These are phyloP conservation scores for Globisporangium radiosum DNA, from an alignment of 352 stramenopile genomes.

Conservation along the genomic window DNA sequence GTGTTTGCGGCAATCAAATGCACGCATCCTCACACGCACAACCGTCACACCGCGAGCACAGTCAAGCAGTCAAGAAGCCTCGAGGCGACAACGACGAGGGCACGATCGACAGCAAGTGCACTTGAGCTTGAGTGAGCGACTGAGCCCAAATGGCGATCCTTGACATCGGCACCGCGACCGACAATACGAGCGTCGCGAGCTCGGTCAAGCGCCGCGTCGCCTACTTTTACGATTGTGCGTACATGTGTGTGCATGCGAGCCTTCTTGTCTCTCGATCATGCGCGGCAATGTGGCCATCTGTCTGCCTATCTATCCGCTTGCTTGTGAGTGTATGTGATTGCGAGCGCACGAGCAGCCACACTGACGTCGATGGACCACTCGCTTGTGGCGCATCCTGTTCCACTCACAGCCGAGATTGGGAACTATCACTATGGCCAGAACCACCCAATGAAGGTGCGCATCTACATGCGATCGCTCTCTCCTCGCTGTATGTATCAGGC, in stretches of 20 bases:
- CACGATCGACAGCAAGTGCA: background rate
- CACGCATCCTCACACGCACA: too few relatives aligned
- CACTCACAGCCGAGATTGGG: slow-evolving; percentile 90
- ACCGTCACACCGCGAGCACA: too few relatives aligned
- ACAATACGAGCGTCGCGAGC: slow-evolving; percentile 15
- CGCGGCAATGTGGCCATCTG: too few relatives aligned
- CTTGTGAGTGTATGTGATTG: background rate
- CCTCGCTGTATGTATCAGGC: background rate
- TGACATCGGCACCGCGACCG: slow-evolving; percentile 7
- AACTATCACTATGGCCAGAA: slow-evolving; percentile 98
- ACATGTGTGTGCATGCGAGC: background rate
- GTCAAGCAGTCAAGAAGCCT: background rate
- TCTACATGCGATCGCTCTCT: background rate
- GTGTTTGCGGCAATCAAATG: too few relatives aligned
- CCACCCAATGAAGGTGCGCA: slow-evolving; percentile 83
- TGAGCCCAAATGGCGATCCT: slow-evolving; percentile 13
- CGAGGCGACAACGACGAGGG: background rate
- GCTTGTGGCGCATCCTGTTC: background rate
- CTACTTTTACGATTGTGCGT: slow-evolving; percentile 87
- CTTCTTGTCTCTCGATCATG: background rate
- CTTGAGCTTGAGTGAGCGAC: background rate
- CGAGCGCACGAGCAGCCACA: background rate
- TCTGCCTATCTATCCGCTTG: background rate
- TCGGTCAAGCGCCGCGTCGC: slow-evolving; percentile 73
- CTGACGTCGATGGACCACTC: background rate